Conservation (phyloP, 805 yeast genomes). For the Starmerella sirachaensis region DNA sequence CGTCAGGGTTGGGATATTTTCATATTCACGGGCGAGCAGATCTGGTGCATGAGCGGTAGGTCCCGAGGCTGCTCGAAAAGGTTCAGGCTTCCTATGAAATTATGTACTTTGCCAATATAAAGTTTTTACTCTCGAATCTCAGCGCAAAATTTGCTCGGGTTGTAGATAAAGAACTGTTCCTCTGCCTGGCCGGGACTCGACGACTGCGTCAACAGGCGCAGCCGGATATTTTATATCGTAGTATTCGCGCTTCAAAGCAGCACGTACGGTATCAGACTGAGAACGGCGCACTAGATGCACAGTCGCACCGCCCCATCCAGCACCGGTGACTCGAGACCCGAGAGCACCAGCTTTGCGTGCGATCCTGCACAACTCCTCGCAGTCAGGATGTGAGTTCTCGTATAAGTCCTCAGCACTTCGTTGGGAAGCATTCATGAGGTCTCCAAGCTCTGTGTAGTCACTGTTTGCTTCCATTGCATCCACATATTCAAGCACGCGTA, state of each 20-base stretch:
- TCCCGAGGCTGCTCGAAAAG: too few relatives aligned
- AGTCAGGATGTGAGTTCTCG: conserved; percentile 46
- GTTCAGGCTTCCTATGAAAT: too few relatives aligned
- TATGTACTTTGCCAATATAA: too few relatives aligned
- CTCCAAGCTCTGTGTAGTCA: conserved; percentile 36
- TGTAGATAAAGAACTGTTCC: conserved; percentile 17
- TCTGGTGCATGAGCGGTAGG: too few relatives aligned
- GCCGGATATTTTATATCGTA: conserved; percentile 40
- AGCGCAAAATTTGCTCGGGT: not conserved
- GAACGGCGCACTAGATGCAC: conserved; percentile 48
- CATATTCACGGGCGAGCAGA: too few relatives aligned
- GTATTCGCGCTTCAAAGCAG: conserved; percentile 40
- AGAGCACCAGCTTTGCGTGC: conserved; percentile 45
- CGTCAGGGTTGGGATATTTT: too few relatives aligned
- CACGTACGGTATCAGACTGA: conserved; percentile 30
- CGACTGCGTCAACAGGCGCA: conserved; percentile 31
- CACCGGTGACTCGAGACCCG: conserved; percentile 67
- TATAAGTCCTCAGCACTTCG: conserved; percentile 37
- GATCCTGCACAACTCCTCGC: conserved; percentile 41
- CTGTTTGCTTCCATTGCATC: conserved; percentile 30
- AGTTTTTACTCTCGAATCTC: too few relatives aligned
- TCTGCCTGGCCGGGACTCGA: conserved; percentile 19
- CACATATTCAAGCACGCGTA: conserved; percentile 44
- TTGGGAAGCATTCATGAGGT: conserved; percentile 49
- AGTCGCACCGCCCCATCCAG: conserved; percentile 68